Conservation (phyloP, 805 yeast species). For the Vanderwaltozyma polyspora region DNA sequence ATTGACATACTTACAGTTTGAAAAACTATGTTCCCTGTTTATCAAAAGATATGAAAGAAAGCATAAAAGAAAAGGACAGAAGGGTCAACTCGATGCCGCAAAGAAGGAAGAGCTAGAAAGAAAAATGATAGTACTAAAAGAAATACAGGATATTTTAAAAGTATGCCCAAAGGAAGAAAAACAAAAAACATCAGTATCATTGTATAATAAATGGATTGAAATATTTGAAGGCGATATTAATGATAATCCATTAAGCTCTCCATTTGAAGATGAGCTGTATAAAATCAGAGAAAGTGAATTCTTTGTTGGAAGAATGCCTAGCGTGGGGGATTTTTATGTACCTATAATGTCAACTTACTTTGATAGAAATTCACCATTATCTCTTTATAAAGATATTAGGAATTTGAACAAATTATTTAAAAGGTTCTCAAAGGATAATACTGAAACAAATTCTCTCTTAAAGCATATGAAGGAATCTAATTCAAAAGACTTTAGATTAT, state of each 20-base stretch:
- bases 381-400: slow-evolving; percentile 7
- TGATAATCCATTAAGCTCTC: slow-evolving; percentile 22
- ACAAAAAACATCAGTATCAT: slow-evolving; percentile 5
- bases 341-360: slow-evolving; percentile 15
- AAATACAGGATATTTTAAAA: slow-evolving; percentile 12
- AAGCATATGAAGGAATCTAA: slow-evolving; percentile 11
- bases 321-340: slow-evolving; percentile 25
- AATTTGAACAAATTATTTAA: slow-evolving; percentile 7
- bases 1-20: slow-evolving; percentile 15
- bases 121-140: slow-evolving; percentile 13
- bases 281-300: slow-evolving; percentile 23
- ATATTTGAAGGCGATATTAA: slow-evolving; percentile 16
- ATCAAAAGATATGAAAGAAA: slow-evolving; percentile 17
- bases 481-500: slow-evolving; percentile 10
- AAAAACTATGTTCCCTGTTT: slow-evolving; percentile 17
- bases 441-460: slow-evolving; percentile 8
- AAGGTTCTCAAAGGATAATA: slow-evolving; percentile 8
- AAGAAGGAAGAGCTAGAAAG: slow-evolving; percentile 15
- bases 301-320: slow-evolving; percentile 22
- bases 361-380: background rate
- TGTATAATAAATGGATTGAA: slow-evolving; percentile 19
- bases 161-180: slow-evolving; percentile 8
- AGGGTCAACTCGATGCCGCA: slow-evolving; percentile 14
- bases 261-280: slow-evolving; percentile 19
- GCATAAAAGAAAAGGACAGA: slow-evolving; percentile 15